Percentiles rank a stretch among this genome's conserved stretches.
These are phyloP conservation scores for Plasmodium cynomolgi DNA, from an alignment of 169 alveolate genomes.

Conservation along the genomic window DNA sequence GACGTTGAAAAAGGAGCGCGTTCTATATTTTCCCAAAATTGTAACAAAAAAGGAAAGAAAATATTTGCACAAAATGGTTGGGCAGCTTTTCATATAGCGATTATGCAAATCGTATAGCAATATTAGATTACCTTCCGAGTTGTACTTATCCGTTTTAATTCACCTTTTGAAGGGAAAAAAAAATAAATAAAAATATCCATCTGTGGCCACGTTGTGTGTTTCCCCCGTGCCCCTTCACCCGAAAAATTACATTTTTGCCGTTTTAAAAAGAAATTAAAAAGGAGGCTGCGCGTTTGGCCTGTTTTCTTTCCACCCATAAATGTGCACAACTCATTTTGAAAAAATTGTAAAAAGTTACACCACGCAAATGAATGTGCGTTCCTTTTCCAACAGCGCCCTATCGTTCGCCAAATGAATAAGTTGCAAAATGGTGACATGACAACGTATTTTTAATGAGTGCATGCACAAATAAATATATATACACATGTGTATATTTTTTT, in stretches of 20 bases:
- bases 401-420: not conserved
- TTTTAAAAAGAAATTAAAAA: constrained; percentile 3
- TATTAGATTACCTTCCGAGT: not conserved
- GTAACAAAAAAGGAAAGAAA: not conserved
- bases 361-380: not conserved
- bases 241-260: not conserved
- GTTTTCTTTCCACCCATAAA: not conserved
- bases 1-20: not conserved
- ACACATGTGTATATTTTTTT: not conserved
- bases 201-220: not conserved
- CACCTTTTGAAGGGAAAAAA: not conserved
- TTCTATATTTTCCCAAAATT: not conserved
- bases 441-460: not conserved
- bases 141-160: not conserved
- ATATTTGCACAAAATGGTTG: not conserved
- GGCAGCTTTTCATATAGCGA: not conserved
- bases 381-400: not conserved
- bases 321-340: not conserved
- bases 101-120: not conserved
- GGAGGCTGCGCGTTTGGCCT: not conserved
- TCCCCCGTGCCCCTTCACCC: not conserved
- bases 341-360: not conserved
- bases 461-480: not conserved
- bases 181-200: not conserved
- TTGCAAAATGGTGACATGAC: not conserved